Evolutionary conservation across 225 moss, liverwort and hornwort species (phyloP).

Genomic region (Physcomitrellopsis africana): DNA sequence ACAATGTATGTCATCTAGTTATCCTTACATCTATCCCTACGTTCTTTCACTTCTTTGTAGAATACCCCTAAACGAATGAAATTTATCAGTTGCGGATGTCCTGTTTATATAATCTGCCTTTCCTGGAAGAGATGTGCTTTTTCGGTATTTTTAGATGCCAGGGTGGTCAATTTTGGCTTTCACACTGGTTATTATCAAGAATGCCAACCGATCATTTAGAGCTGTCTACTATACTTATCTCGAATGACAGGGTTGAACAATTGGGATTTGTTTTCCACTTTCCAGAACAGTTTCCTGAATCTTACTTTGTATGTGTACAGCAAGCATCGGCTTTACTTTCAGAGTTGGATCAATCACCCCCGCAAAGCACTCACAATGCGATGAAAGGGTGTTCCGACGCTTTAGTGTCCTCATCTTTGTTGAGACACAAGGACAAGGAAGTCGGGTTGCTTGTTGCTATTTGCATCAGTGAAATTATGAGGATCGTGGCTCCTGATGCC

Average conservation of each 20-base stretch:
- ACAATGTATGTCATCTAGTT: too few species aligned
- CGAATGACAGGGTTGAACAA: not conserved
- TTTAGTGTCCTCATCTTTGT: conserved; percentile 61
- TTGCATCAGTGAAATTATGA: conserved; percentile 93
- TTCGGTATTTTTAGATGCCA: too few species aligned
- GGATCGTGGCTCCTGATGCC: conserved; percentile 89
- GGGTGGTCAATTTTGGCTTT: too few species aligned
- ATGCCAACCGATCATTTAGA: not conserved
- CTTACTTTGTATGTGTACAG: conserved; percentile 38
- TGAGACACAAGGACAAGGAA: conserved; percentile 93
- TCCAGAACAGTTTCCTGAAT: conserved; percentile 10
- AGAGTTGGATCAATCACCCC: conserved; percentile 89
- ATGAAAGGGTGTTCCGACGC: conserved; percentile 82
- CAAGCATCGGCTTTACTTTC: conserved; percentile 71
- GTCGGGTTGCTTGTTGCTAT: conserved; percentile 84
- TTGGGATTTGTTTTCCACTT: conserved; percentile 5
- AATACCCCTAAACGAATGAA: too few species aligned
- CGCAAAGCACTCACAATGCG: conserved; percentile 59
- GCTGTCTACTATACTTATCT: not conserved
- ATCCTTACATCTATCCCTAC: too few species aligned
- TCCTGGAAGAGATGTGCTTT: too few species aligned
- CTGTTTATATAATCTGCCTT: too few species aligned
- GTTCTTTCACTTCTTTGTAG: too few species aligned
- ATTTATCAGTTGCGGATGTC: too few species aligned
- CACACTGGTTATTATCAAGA: not conserved